Conservation (phyloP, 192 early-diverging fungal genomes). For the Geranomyces michiganensis region DNA sequence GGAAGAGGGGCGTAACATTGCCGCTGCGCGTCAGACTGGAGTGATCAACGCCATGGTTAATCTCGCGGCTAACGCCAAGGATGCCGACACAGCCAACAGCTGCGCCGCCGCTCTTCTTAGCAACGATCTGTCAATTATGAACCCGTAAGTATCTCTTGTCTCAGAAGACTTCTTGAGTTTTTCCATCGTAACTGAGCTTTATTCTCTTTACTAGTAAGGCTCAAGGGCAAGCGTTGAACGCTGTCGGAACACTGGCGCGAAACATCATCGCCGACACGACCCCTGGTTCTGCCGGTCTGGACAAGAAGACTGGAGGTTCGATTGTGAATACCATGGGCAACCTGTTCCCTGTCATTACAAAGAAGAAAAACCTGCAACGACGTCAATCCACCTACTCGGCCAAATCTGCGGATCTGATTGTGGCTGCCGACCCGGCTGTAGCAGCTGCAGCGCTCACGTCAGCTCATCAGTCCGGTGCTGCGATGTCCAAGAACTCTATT, state of each 20-base stretch:
- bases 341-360: conserved; percentile 6
- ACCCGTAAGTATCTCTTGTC: not conserved
- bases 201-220: not conserved
- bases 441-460: not conserved
- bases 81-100: conserved; percentile 4
- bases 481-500: not conserved
- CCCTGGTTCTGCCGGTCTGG: not conserved
- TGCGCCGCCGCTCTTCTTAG: conserved; percentile 5
- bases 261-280: conserved; percentile 20
- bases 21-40: not conserved
- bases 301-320: conserved; percentile 7
- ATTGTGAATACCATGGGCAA: conserved; percentile 15
- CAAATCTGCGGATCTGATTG: not conserved
- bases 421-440: not conserved
- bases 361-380: not conserved
- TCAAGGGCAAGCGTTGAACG: not conserved
- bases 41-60: conserved; percentile 1
- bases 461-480: conserved; percentile 11
- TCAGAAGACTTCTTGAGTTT: not conserved
- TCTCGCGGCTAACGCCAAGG: conserved; percentile 15
- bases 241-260: not conserved
- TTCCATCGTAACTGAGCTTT: not conserved
- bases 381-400: not conserved
- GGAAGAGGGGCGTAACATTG: not conserved
- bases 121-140: conserved; percentile 17